These are phyloP conservation scores for Prunus mira DNA, from an alignment of 306 rosid genomes.

Conservation along the genomic window DNA sequence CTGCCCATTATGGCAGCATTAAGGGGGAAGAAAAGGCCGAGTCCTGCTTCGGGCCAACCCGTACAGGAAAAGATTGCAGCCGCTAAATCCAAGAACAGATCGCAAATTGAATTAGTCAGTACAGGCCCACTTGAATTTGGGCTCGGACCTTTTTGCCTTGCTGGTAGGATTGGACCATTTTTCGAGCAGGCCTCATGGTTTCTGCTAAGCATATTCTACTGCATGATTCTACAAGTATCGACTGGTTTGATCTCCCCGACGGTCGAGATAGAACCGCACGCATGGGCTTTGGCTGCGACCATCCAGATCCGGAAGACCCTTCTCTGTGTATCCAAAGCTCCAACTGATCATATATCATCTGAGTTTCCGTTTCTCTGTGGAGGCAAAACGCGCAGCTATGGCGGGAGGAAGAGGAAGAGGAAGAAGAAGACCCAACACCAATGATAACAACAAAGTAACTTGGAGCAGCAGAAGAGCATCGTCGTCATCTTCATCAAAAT, in stretches of 20 bases:
- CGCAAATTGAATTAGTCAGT: no score
- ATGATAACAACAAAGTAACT: background rate
- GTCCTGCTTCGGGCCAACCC: no score
- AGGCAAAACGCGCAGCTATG: conserved; percentile 15
- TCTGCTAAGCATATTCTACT: no score
- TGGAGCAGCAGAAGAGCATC: conserved; percentile 36
- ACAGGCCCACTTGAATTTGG: no score
- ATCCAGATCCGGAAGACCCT: background rate
- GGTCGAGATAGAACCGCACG: conserved; percentile 2
- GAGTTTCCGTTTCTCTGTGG: background rate
- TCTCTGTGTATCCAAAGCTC: background rate
- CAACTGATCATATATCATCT: background rate
- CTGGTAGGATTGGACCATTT: no score
- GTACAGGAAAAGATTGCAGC: no score
- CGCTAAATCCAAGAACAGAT: no score
- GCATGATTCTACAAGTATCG: no score
- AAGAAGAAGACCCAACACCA: conserved; percentile 36
- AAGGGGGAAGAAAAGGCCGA: no score
- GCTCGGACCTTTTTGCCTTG: no score
- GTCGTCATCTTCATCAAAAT: conserved; percentile 16
- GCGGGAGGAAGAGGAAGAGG: conserved; percentile 44
- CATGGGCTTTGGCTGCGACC: background rate
- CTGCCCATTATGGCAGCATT: no score
- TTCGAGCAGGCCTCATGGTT: no score
- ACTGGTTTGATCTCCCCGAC: background rate